Evolutionary conservation across 2,329 filamentous ascomycete genomes (phyloP), one percentile per base, ranked within the genome.

Genomic region (Monosporascus sp.): DNA sequence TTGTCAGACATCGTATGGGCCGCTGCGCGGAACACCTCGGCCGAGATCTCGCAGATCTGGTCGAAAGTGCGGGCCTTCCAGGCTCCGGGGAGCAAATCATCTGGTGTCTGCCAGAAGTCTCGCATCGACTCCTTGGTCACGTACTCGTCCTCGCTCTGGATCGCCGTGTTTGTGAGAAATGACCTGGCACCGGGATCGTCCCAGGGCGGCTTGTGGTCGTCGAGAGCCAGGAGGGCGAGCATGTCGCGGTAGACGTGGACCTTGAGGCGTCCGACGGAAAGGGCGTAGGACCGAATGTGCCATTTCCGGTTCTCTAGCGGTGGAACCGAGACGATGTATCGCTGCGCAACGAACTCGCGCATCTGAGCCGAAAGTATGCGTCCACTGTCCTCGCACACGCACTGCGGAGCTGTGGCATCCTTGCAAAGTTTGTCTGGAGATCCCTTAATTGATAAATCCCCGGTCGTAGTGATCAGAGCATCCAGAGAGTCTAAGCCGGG

Each of bases 1-100:
- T 70, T 70, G 53, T 72, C 69, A 0, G 66, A 67, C 70, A 72
- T 72, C 1, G 68, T 70, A 14, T 71, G 61, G 0, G 61, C 68
- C 2, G 70, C 69, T 0, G 65, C 70, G 1, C 60, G 60, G 31
- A 72, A 67, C 4, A 72, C 20, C 47, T 72, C 70, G 1, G 59
- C 61, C 0, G 69, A 66, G 8, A 71, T 58, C 1, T 55, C 51
- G 41, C 70, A 71, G 3, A 71, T 63, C 54, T 72, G 70, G 0
- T 66, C 52, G n/a, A 70, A 72, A 2, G 70, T 54, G 5, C 20
- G 48, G 1, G 50, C 48, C 52, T 72, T 72, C 70, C 70, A 72
- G 2, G 63, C 55, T 0, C 59, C 61, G 0, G 65, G 63, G 0
- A 71, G 59, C 6, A 71, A 5, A n/a, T 65, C 57, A 11, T 70